phyloP scores from a whole-genome alignment of 1,284 basidiomycete species.

The Anthracocystis panici-leucophaei region DNA sequence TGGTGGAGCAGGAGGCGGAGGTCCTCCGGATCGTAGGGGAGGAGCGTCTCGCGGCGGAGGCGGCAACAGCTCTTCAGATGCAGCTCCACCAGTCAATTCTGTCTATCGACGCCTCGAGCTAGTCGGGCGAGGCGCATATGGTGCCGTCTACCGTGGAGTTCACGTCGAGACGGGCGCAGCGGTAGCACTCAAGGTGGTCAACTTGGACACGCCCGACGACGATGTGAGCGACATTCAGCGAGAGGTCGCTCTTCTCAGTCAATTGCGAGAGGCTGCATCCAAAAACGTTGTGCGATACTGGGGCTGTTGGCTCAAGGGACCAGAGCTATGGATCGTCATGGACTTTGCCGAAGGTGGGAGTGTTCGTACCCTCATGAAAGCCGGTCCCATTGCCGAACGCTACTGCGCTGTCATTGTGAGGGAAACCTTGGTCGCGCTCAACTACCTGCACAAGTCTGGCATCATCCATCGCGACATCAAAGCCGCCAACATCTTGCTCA shows the following conservation, averaged over 20 bases:
- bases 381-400: conserved; percentile 84
- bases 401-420: conserved; percentile 88
- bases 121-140: conserved; percentile 67
- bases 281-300: conserved; percentile 96
- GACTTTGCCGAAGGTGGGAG: conserved; percentile 96
- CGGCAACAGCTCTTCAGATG: conserved; percentile 22
- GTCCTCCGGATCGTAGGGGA: conserved; percentile 38
- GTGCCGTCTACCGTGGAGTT: conserved; percentile 70
- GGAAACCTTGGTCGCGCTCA: conserved; percentile 75
- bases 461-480: conserved; percentile 63
- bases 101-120: conserved; percentile 64
- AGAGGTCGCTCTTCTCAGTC: conserved; percentile 91
- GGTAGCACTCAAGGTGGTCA: conserved; percentile 97
- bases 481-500: conserved; percentile 60
- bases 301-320: conserved; percentile 92
- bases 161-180: conserved; percentile 85
- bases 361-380: conserved; percentile 85
- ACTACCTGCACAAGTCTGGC: conserved; percentile 52
- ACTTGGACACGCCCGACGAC: conserved; percentile 90
- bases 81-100: conserved; percentile 35
- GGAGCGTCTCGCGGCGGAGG: conserved; percentile 20
- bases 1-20: conserved; percentile 40
- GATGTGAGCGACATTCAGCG: conserved; percentile 97
- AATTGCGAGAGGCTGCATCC: conserved; percentile 79
- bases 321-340: conserved; percentile 99